Base-by-base conservation (phyloP, 352 stramenopile species). In the Pythium monospermum region DNA sequence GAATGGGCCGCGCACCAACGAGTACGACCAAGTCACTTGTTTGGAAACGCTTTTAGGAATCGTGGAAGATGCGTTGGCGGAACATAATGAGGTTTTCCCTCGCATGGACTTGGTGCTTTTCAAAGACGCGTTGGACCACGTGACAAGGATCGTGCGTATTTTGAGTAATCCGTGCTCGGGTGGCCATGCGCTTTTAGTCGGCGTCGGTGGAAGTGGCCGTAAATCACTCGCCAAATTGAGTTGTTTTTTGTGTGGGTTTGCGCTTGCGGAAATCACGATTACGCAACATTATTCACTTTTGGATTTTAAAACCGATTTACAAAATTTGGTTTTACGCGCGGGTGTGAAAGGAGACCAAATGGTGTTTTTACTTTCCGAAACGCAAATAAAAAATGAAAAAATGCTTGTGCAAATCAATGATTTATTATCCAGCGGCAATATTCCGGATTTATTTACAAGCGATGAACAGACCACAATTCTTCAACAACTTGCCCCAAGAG, bases 101-200 rank as follows among this genome's bases (percentile, higher is more conserved):
- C 92, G 87, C 13, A 98, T 98, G 91, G 88, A 98, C 27, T 62
- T 98, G 18, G 93, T 98, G 36, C 71, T 98, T 4, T 98, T 98
- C 68, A 88, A 98, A 37, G 91, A 98, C 52, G 95, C 93, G 12
- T 85, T 98, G 21, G 92, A 97, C 50, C 95, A 98, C 66, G 77
- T 98, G 28, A 76, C 86, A 22, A 73, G 95, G 2, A 97, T 98
- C 44, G 79, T 95, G 11, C 85, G 95, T n/a, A 97, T 98, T 43
- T 81, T 98, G 50, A 86, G 92, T 31, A 97, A 96, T 57, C 85
- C 91, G 15, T 49, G 54, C 28, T 52, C 57, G 0, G 89, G 83
- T 15, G 94, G 94, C 11, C 93, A 98, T 62, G 94, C 93, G 7
- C 59, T 98, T 53, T 77, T 98, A 6, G 89, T 98, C 0, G 94